These are phyloP conservation scores for Halophytophthora batemanensis DNA, from an alignment of 352 stramenopile species.

Conservation along the genomic window DNA sequence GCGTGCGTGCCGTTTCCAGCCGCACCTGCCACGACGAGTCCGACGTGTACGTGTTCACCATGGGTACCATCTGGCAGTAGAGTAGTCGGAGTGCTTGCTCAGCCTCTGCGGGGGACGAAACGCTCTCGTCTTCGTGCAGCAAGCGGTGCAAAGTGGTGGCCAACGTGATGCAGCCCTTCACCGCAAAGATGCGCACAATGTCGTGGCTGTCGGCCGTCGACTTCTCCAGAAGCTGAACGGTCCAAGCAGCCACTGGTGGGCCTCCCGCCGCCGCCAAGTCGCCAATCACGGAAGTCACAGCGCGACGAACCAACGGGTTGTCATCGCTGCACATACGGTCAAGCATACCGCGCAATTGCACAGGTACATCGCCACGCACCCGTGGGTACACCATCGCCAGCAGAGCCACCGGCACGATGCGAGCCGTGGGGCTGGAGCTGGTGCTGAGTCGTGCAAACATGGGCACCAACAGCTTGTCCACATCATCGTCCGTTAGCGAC, in stretches of 20 bases:
- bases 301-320: constrained; percentile 79
- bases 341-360: constrained; percentile 85
- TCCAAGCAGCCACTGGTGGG: constrained; percentile 54
- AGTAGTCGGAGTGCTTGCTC: constrained; percentile 61
- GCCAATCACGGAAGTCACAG: constrained; percentile 80
- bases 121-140: constrained; percentile 36
- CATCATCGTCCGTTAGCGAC: constrained; percentile 55
- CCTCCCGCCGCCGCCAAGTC: constrained; percentile 62
- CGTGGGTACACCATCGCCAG: constrained; percentile 75
- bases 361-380: constrained; percentile 62
- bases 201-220: constrained; percentile 80
- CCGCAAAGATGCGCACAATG: constrained; percentile 85
- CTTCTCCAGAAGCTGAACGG: constrained; percentile 78
- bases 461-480: constrained; percentile 63
- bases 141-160: constrained; percentile 58
- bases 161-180: constrained; percentile 80
- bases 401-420: constrained; percentile 79
- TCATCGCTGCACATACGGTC: constrained; percentile 87
- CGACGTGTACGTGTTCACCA: constrained; percentile 87
- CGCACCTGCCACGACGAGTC: constrained; percentile 88
- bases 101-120: constrained; percentile 12
- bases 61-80: constrained; percentile 79
- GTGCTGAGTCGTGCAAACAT: constrained; percentile 83
- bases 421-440: constrained; percentile 77
- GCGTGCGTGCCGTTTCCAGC: constrained; percentile 66